Conservation (phyloP, 1,284 basidiomycete genomes). For the Porodaedalea pini region DNA sequence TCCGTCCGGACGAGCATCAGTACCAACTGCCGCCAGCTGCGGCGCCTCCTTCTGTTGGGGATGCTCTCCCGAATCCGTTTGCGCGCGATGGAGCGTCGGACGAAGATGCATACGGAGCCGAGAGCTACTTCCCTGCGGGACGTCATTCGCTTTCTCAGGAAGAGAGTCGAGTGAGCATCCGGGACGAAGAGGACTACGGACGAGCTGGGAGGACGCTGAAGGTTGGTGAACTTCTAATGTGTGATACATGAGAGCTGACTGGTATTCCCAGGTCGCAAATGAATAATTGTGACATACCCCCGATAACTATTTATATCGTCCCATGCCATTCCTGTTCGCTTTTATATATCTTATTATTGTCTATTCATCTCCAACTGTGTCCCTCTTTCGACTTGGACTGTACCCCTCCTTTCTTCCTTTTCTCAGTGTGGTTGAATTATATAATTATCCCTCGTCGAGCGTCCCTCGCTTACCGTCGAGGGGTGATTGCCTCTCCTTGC, state of each 20-base stretch:
- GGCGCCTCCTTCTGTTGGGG: slow-evolving; percentile 9
- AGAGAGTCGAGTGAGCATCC: slow-evolving; percentile 30
- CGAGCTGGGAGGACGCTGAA: slow-evolving; percentile 41
- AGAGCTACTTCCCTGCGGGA: slow-evolving; percentile 21
- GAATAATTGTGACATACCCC: slow-evolving; percentile 9
- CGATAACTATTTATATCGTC: background rate
- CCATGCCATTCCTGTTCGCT: background rate
- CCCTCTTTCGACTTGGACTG: slow-evolving; percentile 8
- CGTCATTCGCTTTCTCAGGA: slow-evolving; percentile 18
- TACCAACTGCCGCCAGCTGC: slow-evolving; percentile 17
- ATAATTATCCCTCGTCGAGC: too few relatives aligned
- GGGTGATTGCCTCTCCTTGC: too few relatives aligned
- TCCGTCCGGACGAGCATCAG: slow-evolving; percentile 17
- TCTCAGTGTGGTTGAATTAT: background rate
- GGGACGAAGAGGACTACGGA: slow-evolving; percentile 39
- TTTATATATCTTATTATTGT: slow-evolving; percentile 18
- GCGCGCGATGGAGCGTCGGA: slow-evolving; percentile 16
- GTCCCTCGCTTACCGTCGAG: too few relatives aligned
- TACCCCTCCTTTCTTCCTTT: background rate
- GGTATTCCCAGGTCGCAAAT: slow-evolving; percentile 15
- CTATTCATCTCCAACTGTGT: slow-evolving; percentile 17
- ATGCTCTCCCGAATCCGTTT: slow-evolving; percentile 18
- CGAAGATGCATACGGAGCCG: slow-evolving; percentile 25
- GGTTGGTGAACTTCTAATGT: slow-evolving; percentile 32
- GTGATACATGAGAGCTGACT: background rate